phyloP scores from a whole-genome alignment of 2,329 filamentous ascomycete genomes.

The Alternaria longipes region DNA sequence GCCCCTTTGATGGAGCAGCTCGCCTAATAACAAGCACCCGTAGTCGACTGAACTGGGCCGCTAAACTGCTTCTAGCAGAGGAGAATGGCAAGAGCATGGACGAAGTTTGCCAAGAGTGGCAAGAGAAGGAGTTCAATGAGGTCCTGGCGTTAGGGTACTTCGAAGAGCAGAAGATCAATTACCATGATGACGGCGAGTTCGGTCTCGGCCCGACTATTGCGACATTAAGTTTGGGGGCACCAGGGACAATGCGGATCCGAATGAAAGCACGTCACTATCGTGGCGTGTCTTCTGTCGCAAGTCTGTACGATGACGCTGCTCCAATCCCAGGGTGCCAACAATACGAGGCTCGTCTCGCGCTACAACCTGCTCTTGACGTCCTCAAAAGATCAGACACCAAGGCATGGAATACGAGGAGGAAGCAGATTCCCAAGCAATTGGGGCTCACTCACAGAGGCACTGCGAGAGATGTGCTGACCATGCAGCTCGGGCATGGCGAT shows the following conservation, averaged over 20 bases:
- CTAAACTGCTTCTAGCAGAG: slow-evolving; percentile 53
- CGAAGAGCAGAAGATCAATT: slow-evolving; percentile 66
- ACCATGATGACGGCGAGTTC: slow-evolving; percentile 72
- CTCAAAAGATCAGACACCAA: slow-evolving; percentile 30
- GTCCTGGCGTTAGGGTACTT: slow-evolving; percentile 70
- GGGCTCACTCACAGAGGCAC: slow-evolving; percentile 42
- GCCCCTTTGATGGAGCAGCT: slow-evolving; percentile 39
- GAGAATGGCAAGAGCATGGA: slow-evolving; percentile 19
- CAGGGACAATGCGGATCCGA: slow-evolving; percentile 66
- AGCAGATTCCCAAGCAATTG: slow-evolving; percentile 51
- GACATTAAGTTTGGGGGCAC: slow-evolving; percentile 65
- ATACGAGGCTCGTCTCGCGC: slow-evolving; percentile 47
- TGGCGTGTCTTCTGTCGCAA: slow-evolving; percentile 44
- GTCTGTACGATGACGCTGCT: slow-evolving; percentile 43
- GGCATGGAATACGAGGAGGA: slow-evolving; percentile 38
- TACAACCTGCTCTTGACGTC: slow-evolving; percentile 39
- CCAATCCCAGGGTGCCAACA: slow-evolving; percentile 42
- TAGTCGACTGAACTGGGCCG: slow-evolving; percentile 65
- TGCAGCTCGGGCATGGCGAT: slow-evolving; percentile 69
- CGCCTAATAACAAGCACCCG: slow-evolving; percentile 60
- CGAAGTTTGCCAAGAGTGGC: slow-evolving; percentile 16
- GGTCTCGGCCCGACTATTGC: slow-evolving; percentile 70
- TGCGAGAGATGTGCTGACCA: slow-evolving; percentile 51
- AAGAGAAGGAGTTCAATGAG: slow-evolving; percentile 66
- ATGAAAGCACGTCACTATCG: slow-evolving; percentile 63